Percentiles rank a stretch among this genome's conserved stretches.
phyloP scores from a whole-genome alignment of 305 asterid species.

The Fraxinus velutina region DNA sequence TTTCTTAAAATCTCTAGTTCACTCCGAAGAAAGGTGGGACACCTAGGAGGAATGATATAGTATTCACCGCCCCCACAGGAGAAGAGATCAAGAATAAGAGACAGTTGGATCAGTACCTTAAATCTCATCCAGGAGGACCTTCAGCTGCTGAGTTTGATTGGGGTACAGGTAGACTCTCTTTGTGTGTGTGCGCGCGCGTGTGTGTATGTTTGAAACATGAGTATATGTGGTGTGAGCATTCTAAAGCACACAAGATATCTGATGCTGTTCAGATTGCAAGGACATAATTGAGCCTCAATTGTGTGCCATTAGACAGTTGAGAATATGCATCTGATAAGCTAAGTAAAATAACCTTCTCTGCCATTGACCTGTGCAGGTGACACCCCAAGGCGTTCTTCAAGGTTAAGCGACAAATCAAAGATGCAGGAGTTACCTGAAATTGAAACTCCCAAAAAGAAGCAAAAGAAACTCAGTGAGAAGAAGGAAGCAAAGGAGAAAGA shows the following conservation, averaged over 20 bases:
- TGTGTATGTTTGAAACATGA: neutral
- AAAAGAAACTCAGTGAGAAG: conserved; percentile 32
- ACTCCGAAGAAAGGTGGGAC: conserved; percentile 45
- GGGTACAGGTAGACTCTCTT: conserved; percentile 43
- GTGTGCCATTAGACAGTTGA: neutral
- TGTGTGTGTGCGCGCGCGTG: neutral
- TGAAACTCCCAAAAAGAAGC: conserved; percentile 48
- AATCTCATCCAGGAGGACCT: conserved; percentile 62
- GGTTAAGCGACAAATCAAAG: conserved; percentile 54
- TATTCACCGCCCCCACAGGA: conserved; percentile 52
- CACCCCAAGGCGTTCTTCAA: conserved; percentile 61
- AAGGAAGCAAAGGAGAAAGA: conserved; percentile 34
- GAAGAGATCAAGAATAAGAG: conserved; percentile 61
- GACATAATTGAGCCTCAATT: neutral
- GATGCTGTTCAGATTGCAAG: conserved; percentile 7
- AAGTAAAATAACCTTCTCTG: conserved; percentile 10
- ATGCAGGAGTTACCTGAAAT: conserved; percentile 37
- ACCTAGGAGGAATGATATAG: conserved; percentile 40
- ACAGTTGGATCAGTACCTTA: conserved; percentile 61
- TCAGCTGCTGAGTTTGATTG: conserved; percentile 54
- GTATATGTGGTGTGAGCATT: neutral
- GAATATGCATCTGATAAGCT: neutral
- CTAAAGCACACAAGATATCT: neutral
- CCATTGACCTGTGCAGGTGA: conserved; percentile 38
- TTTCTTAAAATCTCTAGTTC: conserved; percentile 31